Conservation (phyloP, 257 asterid species). For the Gentiana straminea region DNA sequence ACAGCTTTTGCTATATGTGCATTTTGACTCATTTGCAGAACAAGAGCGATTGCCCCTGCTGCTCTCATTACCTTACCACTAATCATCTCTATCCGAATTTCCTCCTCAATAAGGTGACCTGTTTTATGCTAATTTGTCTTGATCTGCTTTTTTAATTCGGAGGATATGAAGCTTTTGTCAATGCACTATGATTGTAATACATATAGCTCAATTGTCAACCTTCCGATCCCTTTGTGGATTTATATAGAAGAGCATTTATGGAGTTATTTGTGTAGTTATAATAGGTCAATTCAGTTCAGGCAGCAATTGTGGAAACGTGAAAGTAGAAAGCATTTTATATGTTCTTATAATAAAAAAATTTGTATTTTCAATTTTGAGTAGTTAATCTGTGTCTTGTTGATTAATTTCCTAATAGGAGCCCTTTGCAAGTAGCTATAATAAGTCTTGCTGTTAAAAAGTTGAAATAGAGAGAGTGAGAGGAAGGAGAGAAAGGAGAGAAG, state of each 20-base stretch:
- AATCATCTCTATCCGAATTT: constrained; percentile 73
- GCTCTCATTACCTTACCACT: constrained; percentile 65
- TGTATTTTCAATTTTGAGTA: no score
- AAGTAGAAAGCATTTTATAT: no score
- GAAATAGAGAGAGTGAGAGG: no score
- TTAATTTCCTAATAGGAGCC: neutral
- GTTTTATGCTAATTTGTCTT: neutral
- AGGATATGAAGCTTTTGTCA: no score
- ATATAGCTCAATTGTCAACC: no score
- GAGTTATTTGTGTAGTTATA: no score
- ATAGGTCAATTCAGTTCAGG: no score
- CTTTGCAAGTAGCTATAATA: neutral
- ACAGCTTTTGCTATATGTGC: constrained; percentile 88
- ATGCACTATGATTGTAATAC: neutral
- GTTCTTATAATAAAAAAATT: neutral
- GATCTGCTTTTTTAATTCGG: neutral
- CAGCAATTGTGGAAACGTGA: no score
- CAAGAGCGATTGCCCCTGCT: constrained; percentile 87
- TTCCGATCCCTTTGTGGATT: no score
- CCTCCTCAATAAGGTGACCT: constrained; percentile 68
- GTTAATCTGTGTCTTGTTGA: neutral
- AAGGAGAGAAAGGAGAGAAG: neutral
- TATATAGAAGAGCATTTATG: no score
- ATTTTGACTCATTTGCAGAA: constrained; percentile 74
- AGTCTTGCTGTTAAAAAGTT: no score